phyloP scores from a whole-genome alignment of 495 filamentous ascomycete species.

The Oidiodendron maius region DNA sequence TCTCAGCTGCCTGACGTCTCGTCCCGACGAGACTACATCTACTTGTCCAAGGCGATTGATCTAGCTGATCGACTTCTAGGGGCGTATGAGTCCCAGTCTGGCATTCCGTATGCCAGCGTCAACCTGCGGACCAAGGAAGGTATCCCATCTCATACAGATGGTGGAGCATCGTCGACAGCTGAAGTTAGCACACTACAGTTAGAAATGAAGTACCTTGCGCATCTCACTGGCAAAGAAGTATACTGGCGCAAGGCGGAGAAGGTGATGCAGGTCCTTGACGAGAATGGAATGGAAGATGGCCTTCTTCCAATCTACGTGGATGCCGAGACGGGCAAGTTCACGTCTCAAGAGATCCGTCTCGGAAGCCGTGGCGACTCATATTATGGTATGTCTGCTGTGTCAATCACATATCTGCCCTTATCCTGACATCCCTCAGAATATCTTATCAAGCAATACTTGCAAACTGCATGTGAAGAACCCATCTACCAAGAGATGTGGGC shows the following conservation, averaged over 20 bases:
- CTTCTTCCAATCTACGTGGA: slow-evolving; percentile 85
- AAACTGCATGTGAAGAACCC: slow-evolving; percentile 80
- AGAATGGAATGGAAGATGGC: slow-evolving; percentile 66
- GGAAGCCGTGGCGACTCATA: slow-evolving; percentile 92
- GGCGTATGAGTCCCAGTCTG: slow-evolving; percentile 79
- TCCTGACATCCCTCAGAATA: slow-evolving; percentile 49
- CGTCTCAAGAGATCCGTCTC: slow-evolving; percentile 74
- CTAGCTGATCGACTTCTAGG: slow-evolving; percentile 77
- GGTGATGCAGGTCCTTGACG: slow-evolving; percentile 81
- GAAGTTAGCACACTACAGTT: slow-evolving; percentile 86
- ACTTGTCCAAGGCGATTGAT: slow-evolving; percentile 88
- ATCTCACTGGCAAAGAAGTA: slow-evolving; percentile 62
- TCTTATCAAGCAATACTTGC: slow-evolving; percentile 89
- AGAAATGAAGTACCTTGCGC: slow-evolving; percentile 93
- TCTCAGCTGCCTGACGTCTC: slow-evolving; percentile 59
- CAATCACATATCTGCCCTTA: background rate
- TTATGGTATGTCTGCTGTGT: slow-evolving; percentile 44
- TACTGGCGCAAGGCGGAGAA: slow-evolving; percentile 54
- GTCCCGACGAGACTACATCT: slow-evolving; percentile 52
- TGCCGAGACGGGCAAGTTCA: slow-evolving; percentile 66
- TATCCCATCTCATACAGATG: slow-evolving; percentile 93
- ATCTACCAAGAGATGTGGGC: slow-evolving; percentile 90
- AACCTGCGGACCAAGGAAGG: slow-evolving; percentile 48
- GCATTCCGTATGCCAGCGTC: slow-evolving; percentile 82
- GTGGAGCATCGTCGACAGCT: slow-evolving; percentile 81